A percentile compares a stretch with the other conserved stretches of the same genome.
Evolutionary conservation across 1,139 yeast species (phyloP).

Genomic region (Sugiyamaella pinicola): DNA sequence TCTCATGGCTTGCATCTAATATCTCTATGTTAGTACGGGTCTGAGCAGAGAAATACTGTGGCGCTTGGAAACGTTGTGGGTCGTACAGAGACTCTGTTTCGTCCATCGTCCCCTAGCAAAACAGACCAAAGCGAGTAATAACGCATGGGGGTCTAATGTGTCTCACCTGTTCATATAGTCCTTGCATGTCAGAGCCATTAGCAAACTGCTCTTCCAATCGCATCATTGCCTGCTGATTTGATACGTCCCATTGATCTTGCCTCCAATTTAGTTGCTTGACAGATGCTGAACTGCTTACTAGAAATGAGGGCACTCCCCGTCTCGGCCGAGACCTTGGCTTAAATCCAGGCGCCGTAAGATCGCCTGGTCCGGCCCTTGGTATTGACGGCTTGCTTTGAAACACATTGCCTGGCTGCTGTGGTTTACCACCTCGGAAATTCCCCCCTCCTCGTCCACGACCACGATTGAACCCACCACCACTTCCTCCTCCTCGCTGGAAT

Average conservation of each 20-base stretch:
- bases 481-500: slow-evolving; percentile 4
- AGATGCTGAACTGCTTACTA: slow-evolving; percentile 3
- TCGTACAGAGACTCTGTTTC: no score
- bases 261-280: slow-evolving; percentile 17
- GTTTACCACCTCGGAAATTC: slow-evolving; percentile 8
- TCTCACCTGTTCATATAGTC: slow-evolving; percentile 51
- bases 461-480: neutral
- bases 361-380: neutral
- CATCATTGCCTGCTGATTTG: slow-evolving; percentile 53
- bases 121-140: no score
- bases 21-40: slow-evolving; percentile 11
- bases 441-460: slow-evolving; percentile 12
- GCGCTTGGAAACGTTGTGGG: no score
- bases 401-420: neutral
- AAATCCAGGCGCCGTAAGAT: slow-evolving; percentile 14
- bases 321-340: slow-evolving; percentile 14
- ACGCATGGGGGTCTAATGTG: neutral
- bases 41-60: no score
- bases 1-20: slow-evolving; percentile 59
- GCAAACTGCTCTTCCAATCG: slow-evolving; percentile 45
- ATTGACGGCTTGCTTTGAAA: slow-evolving; percentile 8
- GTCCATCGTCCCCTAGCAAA: no score
- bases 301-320: slow-evolving; percentile 10
- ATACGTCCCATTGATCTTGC: slow-evolving; percentile 54
- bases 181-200: slow-evolving; percentile 48